Conservation (phyloP, 352 stramenopile genomes). For the Pythium coloratum region DNA sequence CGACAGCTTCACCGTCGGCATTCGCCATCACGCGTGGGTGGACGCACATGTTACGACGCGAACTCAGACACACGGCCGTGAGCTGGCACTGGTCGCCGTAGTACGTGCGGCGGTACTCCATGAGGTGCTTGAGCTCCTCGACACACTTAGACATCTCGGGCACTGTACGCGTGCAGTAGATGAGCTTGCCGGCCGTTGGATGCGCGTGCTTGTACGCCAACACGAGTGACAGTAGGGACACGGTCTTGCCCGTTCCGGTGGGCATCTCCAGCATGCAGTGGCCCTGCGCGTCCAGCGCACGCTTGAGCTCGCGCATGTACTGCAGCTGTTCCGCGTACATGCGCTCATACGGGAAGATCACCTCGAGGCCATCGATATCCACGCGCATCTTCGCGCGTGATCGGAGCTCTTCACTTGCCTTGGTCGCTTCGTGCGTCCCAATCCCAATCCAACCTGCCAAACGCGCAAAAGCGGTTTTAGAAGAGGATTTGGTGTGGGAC, state of each 20-base stretch:
- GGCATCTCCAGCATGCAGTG: conserved; percentile 99
- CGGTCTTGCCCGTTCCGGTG: conserved; percentile 98
- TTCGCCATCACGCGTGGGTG: conserved; percentile 95
- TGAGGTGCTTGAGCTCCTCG: conserved; percentile 97
- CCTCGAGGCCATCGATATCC: conserved; percentile 95
- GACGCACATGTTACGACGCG: conserved; percentile 98
- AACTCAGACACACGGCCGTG: conserved; percentile 91
- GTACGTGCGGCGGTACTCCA: conserved; percentile 74
- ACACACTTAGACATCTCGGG: conserved; percentile 99
- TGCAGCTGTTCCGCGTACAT: conserved; percentile 99
- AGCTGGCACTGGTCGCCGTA: conserved; percentile 62
- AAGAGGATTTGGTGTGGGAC: background rate
- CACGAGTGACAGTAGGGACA: conserved; percentile 96
- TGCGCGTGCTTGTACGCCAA: conserved; percentile 94
- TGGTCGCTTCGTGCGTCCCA: background rate
- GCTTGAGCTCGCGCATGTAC: conserved; percentile 99
- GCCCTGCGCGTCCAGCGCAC: conserved; percentile 95
- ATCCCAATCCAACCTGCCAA: background rate
- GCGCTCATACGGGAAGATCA: conserved; percentile 97
- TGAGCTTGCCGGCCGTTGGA: conserved; percentile 95
- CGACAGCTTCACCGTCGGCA: conserved; percentile 95
- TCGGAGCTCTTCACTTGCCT: background rate
- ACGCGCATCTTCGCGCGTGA: conserved; percentile 80
- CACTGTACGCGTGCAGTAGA: conserved; percentile 99
- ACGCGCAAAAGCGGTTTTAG: background rate